phyloP scores from a whole-genome alignment of 2,329 filamentous ascomycete genomes.

The Trichoderma sp. region DNA sequence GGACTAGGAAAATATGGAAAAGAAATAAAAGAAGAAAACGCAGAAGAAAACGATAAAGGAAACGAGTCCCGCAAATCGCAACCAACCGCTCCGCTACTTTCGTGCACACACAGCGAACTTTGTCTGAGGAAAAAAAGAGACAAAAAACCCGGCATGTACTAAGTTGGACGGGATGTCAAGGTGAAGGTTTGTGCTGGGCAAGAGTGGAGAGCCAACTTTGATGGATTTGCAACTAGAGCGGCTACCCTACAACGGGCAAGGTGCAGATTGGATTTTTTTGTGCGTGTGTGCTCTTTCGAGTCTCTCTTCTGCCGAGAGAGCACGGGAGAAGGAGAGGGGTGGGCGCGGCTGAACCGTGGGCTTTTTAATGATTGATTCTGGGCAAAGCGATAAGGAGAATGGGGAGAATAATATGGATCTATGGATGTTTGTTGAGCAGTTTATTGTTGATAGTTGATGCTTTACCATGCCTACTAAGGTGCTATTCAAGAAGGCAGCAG shows the following conservation, averaged over 20 bases:
- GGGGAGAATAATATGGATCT: background rate
- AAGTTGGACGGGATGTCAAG: conserved; percentile 12
- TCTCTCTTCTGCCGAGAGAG: background rate
- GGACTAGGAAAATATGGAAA: conserved; percentile 21
- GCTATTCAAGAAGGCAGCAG: background rate
- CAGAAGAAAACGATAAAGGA: conserved; percentile 28
- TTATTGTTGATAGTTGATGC: background rate
- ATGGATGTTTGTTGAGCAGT: background rate
- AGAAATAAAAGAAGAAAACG: conserved; percentile 21
- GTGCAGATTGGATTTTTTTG: background rate
- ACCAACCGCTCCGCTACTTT: conserved; percentile 24
- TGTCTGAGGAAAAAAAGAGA: conserved; percentile 21
- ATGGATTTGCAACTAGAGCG: background rate
- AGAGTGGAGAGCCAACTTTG: conserved; percentile 13
- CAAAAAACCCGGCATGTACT: conserved; percentile 1
- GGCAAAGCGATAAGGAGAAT: background rate
- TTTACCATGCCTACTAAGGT: background rate
- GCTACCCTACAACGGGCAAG: conserved; percentile 20
- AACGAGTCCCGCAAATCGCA: conserved; percentile 28
- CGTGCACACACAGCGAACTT: conserved; percentile 15
- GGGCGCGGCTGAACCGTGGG: background rate
- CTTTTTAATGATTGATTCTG: background rate
- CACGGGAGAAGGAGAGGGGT: background rate
- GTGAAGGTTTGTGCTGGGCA: conserved; percentile 19
- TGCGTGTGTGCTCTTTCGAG: background rate